Conservation (phyloP, 305 asterid species). For the Fraxinus ornus region DNA sequence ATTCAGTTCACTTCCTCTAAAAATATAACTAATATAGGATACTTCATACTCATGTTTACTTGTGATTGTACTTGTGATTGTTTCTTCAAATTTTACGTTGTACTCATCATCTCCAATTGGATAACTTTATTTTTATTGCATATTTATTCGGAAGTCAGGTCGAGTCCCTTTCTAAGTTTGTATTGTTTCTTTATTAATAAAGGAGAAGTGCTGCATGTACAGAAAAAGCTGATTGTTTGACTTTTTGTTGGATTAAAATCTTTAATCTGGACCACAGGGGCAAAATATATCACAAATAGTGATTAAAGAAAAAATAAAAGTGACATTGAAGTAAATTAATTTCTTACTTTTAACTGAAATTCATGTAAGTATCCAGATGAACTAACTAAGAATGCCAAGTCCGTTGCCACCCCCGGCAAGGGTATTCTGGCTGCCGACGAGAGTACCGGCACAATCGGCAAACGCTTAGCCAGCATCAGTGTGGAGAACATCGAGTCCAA, state of each 20-base stretch:
- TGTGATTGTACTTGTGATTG: background rate
- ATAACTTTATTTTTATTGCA: too few species aligned
- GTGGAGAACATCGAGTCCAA: conserved; percentile 79
- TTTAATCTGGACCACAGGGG: too few species aligned
- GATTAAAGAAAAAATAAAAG: background rate
- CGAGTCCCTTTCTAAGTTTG: background rate
- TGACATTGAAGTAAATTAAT: background rate
- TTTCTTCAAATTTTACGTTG: background rate
- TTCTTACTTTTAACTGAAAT: background rate
- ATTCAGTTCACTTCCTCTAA: background rate
- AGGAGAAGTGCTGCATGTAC: too few species aligned
- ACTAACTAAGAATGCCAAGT: conserved; percentile 77
- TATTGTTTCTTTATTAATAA: background rate
- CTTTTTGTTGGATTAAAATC: too few species aligned
- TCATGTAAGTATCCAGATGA: conserved; percentile 42
- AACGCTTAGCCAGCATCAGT: conserved; percentile 68
- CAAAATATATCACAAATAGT: background rate
- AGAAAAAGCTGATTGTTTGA: too few species aligned
- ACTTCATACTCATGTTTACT: background rate
- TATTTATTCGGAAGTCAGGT: background rate
- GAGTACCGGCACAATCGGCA: conserved; percentile 85
- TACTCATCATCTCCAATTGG: background rate
- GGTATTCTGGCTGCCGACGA: conserved; percentile 87
- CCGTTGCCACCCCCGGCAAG: conserved; percentile 78
- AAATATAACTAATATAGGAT: background rate